These are phyloP conservation scores for Didymosphaeria variabile DNA, from an alignment of 2,329 filamentous ascomycete genomes.

Conservation along the genomic window DNA sequence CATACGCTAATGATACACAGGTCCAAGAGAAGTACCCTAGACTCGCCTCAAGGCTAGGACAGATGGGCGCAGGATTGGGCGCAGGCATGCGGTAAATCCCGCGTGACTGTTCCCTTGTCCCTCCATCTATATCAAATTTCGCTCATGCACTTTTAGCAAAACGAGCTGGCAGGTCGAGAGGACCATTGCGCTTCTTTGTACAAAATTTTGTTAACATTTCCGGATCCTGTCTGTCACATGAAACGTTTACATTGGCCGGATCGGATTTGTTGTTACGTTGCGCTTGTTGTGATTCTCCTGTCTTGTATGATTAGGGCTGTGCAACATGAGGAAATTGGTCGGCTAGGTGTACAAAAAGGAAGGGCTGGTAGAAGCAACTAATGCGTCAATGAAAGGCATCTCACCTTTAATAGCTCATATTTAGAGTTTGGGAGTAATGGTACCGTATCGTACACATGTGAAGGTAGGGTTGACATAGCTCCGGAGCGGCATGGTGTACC, in stretches of 20 bases:
- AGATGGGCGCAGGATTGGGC: conserved; percentile 52
- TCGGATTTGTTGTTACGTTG: not conserved
- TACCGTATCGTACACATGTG: too few relatives aligned
- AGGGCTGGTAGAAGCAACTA: not conserved
- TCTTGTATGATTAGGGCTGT: conserved; percentile 7
- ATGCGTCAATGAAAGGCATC: conserved; percentile 9
- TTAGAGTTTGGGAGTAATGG: not conserved
- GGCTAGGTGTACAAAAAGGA: not conserved
- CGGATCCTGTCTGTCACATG: not conserved
- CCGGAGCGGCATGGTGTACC: too few relatives aligned
- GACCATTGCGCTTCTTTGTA: not conserved
- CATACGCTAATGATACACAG: conserved; percentile 22
- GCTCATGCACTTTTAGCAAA: not conserved
- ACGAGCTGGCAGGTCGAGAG: not conserved
- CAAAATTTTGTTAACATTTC: conserved; percentile 2
- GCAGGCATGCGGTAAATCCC: conserved; percentile 45
- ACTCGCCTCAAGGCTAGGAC: conserved; percentile 57
- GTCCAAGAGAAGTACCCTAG: conserved; percentile 65
- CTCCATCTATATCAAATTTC: not conserved
- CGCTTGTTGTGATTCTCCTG: not conserved
- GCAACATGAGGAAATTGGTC: too few relatives aligned
- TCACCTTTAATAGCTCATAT: not conserved
- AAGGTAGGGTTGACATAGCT: too few relatives aligned
- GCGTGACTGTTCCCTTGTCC: not conserved
- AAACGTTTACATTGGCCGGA: not conserved